A percentile compares a stretch with the other conserved stretches of the same genome.
These are phyloP conservation scores for Xylariomycetidae sp. DNA, from an alignment of 2,329 filamentous ascomycete species.

Conservation along the genomic window DNA sequence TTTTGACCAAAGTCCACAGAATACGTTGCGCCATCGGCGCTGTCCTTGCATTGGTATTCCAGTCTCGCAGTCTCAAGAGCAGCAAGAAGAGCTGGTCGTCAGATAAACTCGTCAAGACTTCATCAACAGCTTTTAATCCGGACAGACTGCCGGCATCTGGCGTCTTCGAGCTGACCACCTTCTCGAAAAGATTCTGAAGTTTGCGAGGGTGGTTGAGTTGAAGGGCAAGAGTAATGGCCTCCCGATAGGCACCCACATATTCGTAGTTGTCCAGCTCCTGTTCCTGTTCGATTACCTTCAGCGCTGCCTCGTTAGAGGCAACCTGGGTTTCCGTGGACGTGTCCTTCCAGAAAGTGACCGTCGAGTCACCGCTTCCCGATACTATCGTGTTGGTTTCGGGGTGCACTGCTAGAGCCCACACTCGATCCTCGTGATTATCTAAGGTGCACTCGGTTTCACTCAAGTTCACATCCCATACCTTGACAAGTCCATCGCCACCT, in stretches of 20 bases:
- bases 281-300: conserved; percentile 84
- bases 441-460: conserved; percentile 85
- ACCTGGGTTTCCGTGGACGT: conserved; percentile 77
- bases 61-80: conserved; percentile 79
- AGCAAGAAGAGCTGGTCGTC: conserved; percentile 83
- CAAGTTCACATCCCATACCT: conserved; percentile 86
- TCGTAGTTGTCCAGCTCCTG: conserved; percentile 94
- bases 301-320: conserved; percentile 67
- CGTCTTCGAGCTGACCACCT: conserved; percentile 61
- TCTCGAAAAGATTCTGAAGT: conserved; percentile 76
- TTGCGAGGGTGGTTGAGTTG: conserved; percentile 92
- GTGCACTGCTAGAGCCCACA: conserved; percentile 82
- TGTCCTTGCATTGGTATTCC: conserved; percentile 94
- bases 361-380: conserved; percentile 88
- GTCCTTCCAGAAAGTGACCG: conserved; percentile 93
- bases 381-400: conserved; percentile 67
- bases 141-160: conserved; percentile 60
- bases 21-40: conserved; percentile 82
- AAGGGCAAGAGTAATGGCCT: conserved; percentile 86
- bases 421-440: conserved; percentile 94
- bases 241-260: conserved; percentile 78
- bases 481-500: conserved; percentile 90
- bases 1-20: conserved; percentile 71
- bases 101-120: conserved; percentile 72
- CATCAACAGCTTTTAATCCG: conserved; percentile 69